Percentiles rank a stretch among this genome's conserved stretches.
phyloP scores from a whole-genome alignment of 805 yeast genomes.

The Starmera quercuum region DNA sequence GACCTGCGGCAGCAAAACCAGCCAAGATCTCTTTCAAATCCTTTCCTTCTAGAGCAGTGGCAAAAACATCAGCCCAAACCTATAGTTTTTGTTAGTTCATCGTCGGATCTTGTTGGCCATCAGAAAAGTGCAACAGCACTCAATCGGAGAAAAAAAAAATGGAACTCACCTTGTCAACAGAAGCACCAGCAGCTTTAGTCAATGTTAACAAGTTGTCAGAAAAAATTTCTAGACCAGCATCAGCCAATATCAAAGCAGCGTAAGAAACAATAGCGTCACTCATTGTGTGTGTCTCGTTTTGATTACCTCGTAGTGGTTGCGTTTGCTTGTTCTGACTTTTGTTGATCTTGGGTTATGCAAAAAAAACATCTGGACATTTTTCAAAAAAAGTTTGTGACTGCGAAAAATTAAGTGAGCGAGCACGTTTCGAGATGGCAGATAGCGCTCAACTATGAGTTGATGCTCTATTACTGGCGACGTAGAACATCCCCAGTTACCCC shows the following conservation, averaged over 20 bases:
- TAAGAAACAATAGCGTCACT: conserved; percentile 93
- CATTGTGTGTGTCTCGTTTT: conserved; percentile 36
- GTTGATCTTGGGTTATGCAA: not conserved
- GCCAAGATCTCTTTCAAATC: conserved; percentile 62
- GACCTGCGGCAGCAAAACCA: conserved; percentile 44
- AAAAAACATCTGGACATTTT: not conserved
- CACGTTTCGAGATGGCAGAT: too few species aligned
- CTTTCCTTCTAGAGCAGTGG: conserved; percentile 78
- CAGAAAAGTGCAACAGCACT: not conserved
- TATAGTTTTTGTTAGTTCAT: conserved; percentile 14
- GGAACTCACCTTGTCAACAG: conserved; percentile 45
- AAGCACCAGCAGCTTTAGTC: conserved; percentile 71
- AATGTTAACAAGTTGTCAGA: conserved; percentile 69
- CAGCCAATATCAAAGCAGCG: conserved; percentile 98
- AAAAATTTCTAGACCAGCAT: conserved; percentile 91
- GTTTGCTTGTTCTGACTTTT: not conserved
- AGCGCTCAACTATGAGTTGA: too few species aligned
- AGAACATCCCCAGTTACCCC: too few species aligned
- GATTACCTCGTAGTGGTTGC: not conserved
- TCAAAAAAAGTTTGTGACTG: too few species aligned
- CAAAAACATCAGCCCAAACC: conserved; percentile 77
- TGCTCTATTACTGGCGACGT: too few species aligned
- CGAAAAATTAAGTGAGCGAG: too few species aligned
- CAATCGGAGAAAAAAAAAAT: not conserved
- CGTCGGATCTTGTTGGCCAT: not conserved